Percentiles rank a stretch among this genome's conserved stretches.
Conservation (phyloP, 2,329 filamentous ascomycete genomes). For the Cytospora piceicola region DNA sequence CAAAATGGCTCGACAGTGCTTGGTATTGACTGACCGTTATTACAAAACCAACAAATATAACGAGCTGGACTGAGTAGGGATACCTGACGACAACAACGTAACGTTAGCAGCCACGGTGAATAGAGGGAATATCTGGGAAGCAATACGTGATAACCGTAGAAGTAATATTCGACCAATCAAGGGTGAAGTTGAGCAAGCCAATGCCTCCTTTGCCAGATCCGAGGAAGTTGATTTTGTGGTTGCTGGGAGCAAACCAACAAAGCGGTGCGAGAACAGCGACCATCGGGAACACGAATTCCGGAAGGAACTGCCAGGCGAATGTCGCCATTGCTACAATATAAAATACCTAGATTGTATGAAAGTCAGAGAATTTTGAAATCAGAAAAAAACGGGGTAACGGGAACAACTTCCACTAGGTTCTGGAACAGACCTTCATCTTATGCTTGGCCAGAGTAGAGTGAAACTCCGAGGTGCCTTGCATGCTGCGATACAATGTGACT, state of each 20-base stretch:
- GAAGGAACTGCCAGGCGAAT: conserved; percentile 33
- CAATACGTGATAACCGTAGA: conserved; percentile 31
- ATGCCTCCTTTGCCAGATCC: conserved; percentile 32
- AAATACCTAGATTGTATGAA: conserved; percentile 20
- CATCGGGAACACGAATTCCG: conserved; percentile 32
- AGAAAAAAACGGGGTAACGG: background rate
- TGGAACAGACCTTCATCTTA: conserved; percentile 22
- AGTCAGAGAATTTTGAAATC: background rate
- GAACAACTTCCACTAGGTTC: no score
- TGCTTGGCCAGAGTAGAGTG: conserved; percentile 10
- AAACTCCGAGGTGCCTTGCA: conserved; percentile 28
- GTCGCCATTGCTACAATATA: conserved; percentile 25
- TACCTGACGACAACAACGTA: background rate
- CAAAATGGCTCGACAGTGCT: background rate
- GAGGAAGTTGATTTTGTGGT: conserved; percentile 33
- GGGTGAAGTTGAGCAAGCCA: conserved; percentile 33
- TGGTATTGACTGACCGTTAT: conserved; percentile 16
- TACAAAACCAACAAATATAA: conserved; percentile 32
- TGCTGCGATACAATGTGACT: conserved; percentile 32
- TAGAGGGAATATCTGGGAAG: background rate
- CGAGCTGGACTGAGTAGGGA: conserved; percentile 27
- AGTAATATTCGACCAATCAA: conserved; percentile 35
- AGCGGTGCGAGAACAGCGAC: conserved; percentile 33
- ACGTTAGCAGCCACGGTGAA: background rate
- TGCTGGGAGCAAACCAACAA: conserved; percentile 34